Conservation (phyloP, 73 alveolate species). For the Paramecium sonneborni region DNA sequence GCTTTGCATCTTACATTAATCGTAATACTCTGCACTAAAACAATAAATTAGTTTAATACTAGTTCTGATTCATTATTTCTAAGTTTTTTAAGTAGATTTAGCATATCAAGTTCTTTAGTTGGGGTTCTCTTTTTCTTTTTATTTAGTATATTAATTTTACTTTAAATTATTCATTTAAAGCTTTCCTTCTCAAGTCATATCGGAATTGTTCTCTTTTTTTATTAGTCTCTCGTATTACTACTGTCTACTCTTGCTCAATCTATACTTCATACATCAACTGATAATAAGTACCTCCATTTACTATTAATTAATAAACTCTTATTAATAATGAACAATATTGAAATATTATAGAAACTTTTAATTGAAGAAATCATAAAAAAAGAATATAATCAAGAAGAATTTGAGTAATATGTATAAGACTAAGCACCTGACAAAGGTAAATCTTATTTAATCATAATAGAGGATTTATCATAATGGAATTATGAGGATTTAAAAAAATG, state of each 20-base stretch:
- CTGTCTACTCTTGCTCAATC: conserved; percentile 37
- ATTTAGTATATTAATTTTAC: background rate
- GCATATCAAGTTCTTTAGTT: background rate
- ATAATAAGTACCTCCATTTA: conserved; percentile 7
- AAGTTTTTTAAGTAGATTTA: background rate
- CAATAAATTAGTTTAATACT: background rate
- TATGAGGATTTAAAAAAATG: background rate
- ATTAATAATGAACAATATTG: conserved; percentile 4
- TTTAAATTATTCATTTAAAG: background rate
- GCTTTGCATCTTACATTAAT: background rate
- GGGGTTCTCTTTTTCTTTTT: background rate
- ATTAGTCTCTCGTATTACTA: background rate
- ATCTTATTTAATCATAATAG: background rate
- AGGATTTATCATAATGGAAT: background rate
- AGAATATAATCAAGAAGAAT: background rate
- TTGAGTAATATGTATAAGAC: background rate
- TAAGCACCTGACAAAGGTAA: background rate
- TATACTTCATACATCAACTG: conserved; percentile 17
- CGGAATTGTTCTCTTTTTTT: background rate
- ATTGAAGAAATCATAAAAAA: background rate
- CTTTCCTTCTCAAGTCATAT: background rate
- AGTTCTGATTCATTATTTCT: background rate
- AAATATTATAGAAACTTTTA: background rate
- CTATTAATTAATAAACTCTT: background rate
- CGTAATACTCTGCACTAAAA: background rate